These are phyloP conservation scores for Rossbeevera mucosa DNA, from an alignment of 768 basidiomycete species.

Conservation along the genomic window DNA sequence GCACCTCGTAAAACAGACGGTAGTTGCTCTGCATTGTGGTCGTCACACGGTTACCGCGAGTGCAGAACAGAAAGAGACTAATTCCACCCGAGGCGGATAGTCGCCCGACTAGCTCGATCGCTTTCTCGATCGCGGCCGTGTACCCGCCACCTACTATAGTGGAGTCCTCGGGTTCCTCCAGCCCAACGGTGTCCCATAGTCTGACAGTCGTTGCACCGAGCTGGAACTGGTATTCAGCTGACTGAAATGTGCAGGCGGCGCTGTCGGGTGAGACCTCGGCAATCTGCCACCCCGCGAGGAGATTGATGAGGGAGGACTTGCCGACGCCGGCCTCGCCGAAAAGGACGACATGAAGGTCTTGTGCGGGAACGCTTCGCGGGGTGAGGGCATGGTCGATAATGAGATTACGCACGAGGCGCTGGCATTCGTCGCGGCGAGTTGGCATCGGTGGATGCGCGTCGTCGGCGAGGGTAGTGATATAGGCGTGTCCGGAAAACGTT, in stretches of 20 bases:
- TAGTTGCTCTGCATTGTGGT: constrained; percentile 30
- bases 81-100: constrained; percentile 27
- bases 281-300: constrained; percentile 32
- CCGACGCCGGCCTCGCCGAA: constrained; percentile 40
- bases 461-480: constrained; percentile 22
- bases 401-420: constrained; percentile 22
- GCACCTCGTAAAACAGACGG: constrained; percentile 35
- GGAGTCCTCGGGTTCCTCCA: constrained; percentile 22
- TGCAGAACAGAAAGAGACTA: constrained; percentile 31
- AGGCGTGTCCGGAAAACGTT: constrained; percentile 18
- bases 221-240: constrained; percentile 23
- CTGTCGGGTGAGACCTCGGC: constrained; percentile 25
- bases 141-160: constrained; percentile 13
- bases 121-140: constrained; percentile 24
- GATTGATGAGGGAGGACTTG: constrained; percentile 35
- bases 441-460: constrained; percentile 12
- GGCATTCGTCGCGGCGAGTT: constrained; percentile 22
- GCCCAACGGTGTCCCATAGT: constrained; percentile 33
- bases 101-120: constrained; percentile 28
- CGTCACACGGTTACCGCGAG: constrained; percentile 29
- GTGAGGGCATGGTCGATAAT: constrained; percentile 21
- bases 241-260: constrained; percentile 30
- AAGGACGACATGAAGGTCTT: constrained; percentile 32
- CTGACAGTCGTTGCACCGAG: constrained; percentile 20
- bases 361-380: constrained; percentile 13